Conservation (phyloP, 2,329 filamentous ascomycete species). For the Cephalotrichum gorgonifer region DNA sequence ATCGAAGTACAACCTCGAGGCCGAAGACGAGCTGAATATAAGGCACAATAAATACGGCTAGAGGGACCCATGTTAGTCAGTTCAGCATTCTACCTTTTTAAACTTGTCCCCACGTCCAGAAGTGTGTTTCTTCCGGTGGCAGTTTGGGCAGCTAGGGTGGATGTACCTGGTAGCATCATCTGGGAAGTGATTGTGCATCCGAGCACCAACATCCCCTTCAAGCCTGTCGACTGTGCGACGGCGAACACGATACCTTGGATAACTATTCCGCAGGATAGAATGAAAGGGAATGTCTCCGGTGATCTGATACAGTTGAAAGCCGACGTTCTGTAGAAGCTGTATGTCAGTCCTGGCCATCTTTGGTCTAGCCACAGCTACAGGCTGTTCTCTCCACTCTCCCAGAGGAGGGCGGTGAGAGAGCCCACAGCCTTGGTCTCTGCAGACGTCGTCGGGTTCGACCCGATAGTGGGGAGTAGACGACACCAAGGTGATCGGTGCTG, state of each 20-base stretch:
- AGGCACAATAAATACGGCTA: constrained; percentile 57
- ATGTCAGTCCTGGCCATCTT: neutral
- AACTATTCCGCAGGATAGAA: constrained; percentile 46
- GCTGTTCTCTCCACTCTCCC: neutral
- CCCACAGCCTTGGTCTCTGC: neutral
- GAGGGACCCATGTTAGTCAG: constrained; percentile 13
- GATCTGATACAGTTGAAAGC: constrained; percentile 33
- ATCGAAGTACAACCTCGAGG: constrained; percentile 47
- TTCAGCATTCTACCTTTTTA: neutral
- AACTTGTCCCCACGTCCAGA: neutral
- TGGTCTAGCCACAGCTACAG: neutral
- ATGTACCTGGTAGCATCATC: constrained; percentile 48
- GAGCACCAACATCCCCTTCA: constrained; percentile 36
- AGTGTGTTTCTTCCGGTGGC: neutral
- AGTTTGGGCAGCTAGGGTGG: neutral
- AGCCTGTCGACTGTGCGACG: constrained; percentile 43
- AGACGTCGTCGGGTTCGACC: neutral
- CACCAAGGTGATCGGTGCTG: neutral
- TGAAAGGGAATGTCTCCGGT: constrained; percentile 42
- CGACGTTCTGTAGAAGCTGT: constrained; percentile 18
- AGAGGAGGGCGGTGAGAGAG: neutral
- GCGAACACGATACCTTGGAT: constrained; percentile 49
- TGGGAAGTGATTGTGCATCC: constrained; percentile 46
- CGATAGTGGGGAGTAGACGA: neutral
- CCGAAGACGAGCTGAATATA: constrained; percentile 57